These are phyloP conservation scores for Mediolabrus comicus DNA, from an alignment of 108 stramenopile species.

Conservation along the genomic window DNA sequence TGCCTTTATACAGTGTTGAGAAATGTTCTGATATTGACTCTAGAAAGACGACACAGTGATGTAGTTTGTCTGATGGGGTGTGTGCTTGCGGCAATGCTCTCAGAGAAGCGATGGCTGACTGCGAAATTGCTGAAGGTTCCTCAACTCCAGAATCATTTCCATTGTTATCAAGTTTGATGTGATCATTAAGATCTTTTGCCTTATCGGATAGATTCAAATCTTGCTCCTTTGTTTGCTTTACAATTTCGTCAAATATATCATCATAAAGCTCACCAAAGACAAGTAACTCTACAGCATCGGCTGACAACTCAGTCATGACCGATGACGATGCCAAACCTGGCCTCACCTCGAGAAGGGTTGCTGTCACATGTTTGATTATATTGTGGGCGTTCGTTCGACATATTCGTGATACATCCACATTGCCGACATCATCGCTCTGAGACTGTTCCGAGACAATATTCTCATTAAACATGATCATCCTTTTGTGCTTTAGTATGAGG, in stretches of 20 bases:
- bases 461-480: conserved; percentile 30
- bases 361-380: conserved; percentile 86
- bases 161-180: not conserved
- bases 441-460: not conserved
- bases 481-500: conserved; percentile 57
- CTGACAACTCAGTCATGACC: conserved; percentile 70
- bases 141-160: conserved; percentile 5
- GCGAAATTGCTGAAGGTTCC: conserved; percentile 27
- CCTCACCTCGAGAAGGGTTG: conserved; percentile 73
- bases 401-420: not conserved
- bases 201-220: conserved; percentile 44
- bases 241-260: conserved; percentile 41
- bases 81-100: conserved; percentile 58
- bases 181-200: conserved; percentile 37
- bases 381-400: conserved; percentile 81
- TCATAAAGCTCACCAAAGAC: conserved; percentile 84
- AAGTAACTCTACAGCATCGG: conserved; percentile 70
- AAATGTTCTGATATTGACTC: conserved; percentile 73
- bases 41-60: conserved; percentile 67
- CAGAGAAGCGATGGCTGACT: conserved; percentile 57
- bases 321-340: conserved; percentile 70
- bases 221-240: conserved; percentile 30
- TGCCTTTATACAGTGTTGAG: conserved; percentile 24
- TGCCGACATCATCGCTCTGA: not conserved
- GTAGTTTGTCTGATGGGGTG: conserved; percentile 73